Evolutionary conservation across 1,139 yeast species (phyloP).

Genomic region (Scheffersomyces titani): DNA sequence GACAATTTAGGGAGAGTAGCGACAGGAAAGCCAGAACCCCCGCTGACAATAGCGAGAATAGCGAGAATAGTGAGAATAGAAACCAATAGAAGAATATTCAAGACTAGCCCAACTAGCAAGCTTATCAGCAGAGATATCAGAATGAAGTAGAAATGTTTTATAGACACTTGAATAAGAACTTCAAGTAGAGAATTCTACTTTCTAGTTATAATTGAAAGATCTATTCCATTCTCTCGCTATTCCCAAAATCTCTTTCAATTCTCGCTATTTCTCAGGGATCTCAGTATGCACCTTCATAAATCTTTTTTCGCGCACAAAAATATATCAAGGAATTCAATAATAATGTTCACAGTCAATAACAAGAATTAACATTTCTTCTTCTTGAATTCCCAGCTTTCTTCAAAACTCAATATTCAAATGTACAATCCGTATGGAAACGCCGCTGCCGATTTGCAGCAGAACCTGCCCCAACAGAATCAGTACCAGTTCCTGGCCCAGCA

Average conservation of each 20-base stretch:
- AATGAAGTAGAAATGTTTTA: too few relatives aligned
- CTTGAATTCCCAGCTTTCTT: not conserved
- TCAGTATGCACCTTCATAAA: not conserved
- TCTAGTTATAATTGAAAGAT: too few relatives aligned
- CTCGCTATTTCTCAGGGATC: not conserved
- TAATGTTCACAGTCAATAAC: not conserved
- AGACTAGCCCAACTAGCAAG: not conserved
- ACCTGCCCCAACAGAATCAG: slow-evolving; percentile 10
- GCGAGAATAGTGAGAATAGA: not conserved
- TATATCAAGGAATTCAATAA: not conserved
- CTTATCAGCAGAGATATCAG: too few relatives aligned
- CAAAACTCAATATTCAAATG: slow-evolving; percentile 23
- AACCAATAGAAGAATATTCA: not conserved
- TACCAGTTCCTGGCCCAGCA: slow-evolving; percentile 10
- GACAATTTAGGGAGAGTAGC: not conserved
- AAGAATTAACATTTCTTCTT: not conserved
- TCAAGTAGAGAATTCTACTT: not conserved
- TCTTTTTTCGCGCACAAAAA: not conserved
- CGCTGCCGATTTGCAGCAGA: slow-evolving; percentile 12
- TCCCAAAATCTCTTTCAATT: too few relatives aligned
- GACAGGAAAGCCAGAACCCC: not conserved
- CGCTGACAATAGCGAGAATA: not conserved
- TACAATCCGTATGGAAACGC: slow-evolving; percentile 47
- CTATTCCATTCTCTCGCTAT: too few relatives aligned
- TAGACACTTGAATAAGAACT: too few relatives aligned